Base-by-base conservation (phyloP, 2,329 filamentous ascomycete genomes). In the Fusarium denticulatum region DNA sequence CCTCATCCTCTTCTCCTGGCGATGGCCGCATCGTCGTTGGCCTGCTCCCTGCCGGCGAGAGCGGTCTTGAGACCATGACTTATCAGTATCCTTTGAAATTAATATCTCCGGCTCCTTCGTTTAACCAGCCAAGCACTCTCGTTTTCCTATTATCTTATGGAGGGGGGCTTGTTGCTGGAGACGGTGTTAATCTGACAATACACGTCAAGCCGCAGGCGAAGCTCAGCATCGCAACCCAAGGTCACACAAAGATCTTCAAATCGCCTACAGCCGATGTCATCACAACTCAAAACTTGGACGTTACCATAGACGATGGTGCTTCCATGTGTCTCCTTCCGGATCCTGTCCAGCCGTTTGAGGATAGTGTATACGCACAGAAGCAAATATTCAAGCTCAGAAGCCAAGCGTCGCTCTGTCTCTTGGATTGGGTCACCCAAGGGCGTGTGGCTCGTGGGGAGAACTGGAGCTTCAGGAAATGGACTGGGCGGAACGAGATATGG, bases 51-150 rank as follows among this genome's bases (percentile, higher is more conserved):
- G 91, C 92, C 37, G 88, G 89, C 32, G 89, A 89, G 53, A 94
- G 94, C 20, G 90, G 91, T 50, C 88, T 97, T 36, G 90, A 92
- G 69, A 89, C 88, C 37, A 89, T 97, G 74, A 92, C 91, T 40
- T 98, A 97, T 81, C 94, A 97, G 81, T 99, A 98, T 79, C 96
- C 96, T 3, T 88, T 99, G 52, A 99, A 99, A 82, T 89, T 99
- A 64, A 94, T 99, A 70, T 93, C 95, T 0, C 94, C 96, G 4
- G 88, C 91, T 20, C 89, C 92, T 16, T 86, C 91, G 11, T 86
- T 88, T 53, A 85, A 88, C 45, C 88, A 91, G 64, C 87, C 88
- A 72, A 93, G 93, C 64, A 88, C 95, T 14, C 89, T 96, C 37
- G 91, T 97, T 45, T 98, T 97, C 80, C 87, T 98, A 42, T 88